phyloP scores from a whole-genome alignment of 305 asterid species.

The Solanum chacoense region DNA sequence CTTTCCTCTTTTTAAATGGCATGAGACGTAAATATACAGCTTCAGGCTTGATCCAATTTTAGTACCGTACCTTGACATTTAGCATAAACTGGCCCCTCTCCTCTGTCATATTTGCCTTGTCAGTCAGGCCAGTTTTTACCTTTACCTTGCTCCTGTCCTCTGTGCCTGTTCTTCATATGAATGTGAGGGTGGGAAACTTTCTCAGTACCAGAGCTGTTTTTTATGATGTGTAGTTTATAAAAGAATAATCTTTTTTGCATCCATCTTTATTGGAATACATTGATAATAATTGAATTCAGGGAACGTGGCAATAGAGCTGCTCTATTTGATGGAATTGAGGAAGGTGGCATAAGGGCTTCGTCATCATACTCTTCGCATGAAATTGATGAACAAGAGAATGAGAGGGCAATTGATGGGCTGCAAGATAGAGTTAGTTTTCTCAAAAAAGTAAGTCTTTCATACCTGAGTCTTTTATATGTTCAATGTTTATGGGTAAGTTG shows the following conservation, averaged over 20 bases:
- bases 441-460: constrained; percentile 51
- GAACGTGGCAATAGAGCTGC: constrained; percentile 70
- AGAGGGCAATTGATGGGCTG: constrained; percentile 63
- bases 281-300: constrained; percentile 28
- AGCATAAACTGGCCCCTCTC: not conserved
- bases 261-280: not conserved
- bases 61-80: not conserved
- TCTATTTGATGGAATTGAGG: constrained; percentile 94
- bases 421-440: constrained; percentile 79
- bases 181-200: not conserved
- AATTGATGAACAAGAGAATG: constrained; percentile 93
- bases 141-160: not conserved
- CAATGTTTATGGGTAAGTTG: not conserved
- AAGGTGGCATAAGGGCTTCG: constrained; percentile 82
- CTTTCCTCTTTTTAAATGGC: not conserved
- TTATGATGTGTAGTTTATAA: not conserved
- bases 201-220: not conserved
- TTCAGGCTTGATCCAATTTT: not conserved
- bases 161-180: not conserved
- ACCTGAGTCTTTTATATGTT: not conserved
- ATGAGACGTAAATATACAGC: not conserved
- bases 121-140: not conserved
- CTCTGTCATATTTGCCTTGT: not conserved
- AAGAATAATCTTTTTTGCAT: not conserved
- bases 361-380: constrained; percentile 69